Conservation (phyloP, 768 basidiomycete genomes). For the Russula olivacea region DNA sequence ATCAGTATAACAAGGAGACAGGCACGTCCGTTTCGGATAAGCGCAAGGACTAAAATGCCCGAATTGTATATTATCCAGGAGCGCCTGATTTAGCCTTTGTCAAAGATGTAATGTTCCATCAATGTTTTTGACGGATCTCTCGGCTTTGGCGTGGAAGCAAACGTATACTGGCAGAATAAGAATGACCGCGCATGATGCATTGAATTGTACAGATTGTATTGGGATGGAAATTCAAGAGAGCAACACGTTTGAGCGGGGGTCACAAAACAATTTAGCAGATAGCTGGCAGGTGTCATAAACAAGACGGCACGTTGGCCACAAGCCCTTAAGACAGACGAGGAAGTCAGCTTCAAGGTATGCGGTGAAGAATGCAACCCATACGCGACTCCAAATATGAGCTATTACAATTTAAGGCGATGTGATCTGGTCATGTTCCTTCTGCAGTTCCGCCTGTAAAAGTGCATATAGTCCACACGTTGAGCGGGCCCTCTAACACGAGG, state of each 20-base stretch:
- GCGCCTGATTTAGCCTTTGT: not conserved
- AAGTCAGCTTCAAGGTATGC: not conserved
- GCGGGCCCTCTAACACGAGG: not conserved
- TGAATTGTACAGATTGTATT: not conserved
- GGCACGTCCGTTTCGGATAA: constrained; percentile 54
- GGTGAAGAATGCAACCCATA: not conserved
- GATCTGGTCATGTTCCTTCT: constrained; percentile 30
- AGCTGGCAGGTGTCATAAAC: not conserved
- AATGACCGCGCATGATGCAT: not conserved
- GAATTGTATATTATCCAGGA: not conserved
- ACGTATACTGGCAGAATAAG: not conserved
- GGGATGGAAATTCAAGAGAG: not conserved
- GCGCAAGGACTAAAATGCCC: constrained; percentile 47
- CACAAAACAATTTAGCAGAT: not conserved
- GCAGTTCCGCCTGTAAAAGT: constrained; percentile 29
- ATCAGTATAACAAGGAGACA: constrained; percentile 65
- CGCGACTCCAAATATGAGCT: not conserved
- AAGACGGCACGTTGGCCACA: not conserved
- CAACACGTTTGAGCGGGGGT: not conserved
- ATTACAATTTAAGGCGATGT: not conserved
- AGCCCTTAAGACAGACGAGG: not conserved
- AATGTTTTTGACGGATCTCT: not conserved
- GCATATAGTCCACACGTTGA: not conserved
- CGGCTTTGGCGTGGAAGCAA: not conserved
- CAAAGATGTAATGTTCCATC: not conserved